Evolutionary conservation across 106 monocot species (phyloP).

Genomic region (Dendrobium huoshanense): DNA sequence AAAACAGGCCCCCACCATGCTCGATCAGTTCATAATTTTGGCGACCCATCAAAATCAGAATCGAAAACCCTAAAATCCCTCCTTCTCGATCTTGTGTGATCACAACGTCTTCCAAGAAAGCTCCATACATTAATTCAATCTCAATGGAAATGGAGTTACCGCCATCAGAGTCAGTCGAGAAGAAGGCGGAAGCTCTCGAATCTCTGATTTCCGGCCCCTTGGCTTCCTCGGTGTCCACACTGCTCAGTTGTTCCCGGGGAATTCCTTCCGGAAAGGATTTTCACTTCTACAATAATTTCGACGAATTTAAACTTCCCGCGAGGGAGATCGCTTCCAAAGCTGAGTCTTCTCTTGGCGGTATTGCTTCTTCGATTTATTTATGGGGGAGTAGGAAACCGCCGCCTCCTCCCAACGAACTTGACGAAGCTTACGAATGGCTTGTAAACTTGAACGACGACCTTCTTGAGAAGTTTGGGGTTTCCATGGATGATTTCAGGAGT

Average conservation of each 20-base stretch:
- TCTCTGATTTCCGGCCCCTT: constrained; percentile 39
- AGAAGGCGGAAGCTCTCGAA: constrained; percentile 36
- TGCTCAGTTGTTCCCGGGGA: constrained; percentile 32
- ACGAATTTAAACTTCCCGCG: constrained; percentile 39
- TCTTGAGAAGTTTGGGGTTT: constrained; percentile 42
- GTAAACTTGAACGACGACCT: constrained; percentile 65
- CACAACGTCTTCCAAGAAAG: not conserved
- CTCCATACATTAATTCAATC: not conserved
- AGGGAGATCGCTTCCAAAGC: constrained; percentile 20
- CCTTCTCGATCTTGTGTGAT: not conserved
- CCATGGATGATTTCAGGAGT: constrained; percentile 72
- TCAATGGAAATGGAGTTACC: constrained; percentile 20
- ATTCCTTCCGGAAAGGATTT: constrained; percentile 59
- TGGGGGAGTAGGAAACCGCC: constrained; percentile 18
- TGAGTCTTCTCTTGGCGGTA: constrained; percentile 16
- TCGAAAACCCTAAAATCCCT: not conserved
- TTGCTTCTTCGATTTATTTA: constrained; percentile 20
- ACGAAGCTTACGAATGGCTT: constrained; percentile 58
- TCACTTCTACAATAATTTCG: constrained; percentile 75
- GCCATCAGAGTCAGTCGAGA: constrained; percentile 16
- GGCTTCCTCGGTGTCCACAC: constrained; percentile 32
- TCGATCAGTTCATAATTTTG: not conserved
- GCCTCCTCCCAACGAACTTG: constrained; percentile 32
- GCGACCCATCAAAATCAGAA: not conserved
- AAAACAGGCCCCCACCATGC: no score